Evolutionary conservation across 768 basidiomycete species (phyloP), one percentile per base, ranked within the genome.

Genomic region (Suillus ampliporus): DNA sequence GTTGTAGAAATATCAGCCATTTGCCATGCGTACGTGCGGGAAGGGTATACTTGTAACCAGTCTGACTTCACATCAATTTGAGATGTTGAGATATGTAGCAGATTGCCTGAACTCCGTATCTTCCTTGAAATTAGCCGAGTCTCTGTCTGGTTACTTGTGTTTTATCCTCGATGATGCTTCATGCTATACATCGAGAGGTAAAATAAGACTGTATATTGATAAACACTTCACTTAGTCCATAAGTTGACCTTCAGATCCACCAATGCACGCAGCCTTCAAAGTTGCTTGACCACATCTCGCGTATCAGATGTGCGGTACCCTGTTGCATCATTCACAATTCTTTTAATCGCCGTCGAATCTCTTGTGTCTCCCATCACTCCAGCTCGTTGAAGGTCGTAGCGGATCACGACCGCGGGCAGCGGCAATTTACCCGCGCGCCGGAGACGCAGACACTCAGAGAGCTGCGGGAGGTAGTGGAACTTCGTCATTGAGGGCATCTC

Each of bases 251-350:
- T 44, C 43, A 44, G 43, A 44, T 44, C 19, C 43, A 44, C 46
- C 11, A 46, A 23, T 13, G 21, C 46, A 5, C 21, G 10, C 21
- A 46, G 21, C 23, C 23, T 46, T 13, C 46, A 21, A 23, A 46
- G 46, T 4, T 46, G 21, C 46, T 46, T 46, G 5, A 23, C 46
- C 46, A 46, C 46, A 21, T 23, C 21, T 6, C 17, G 23, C 21
- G 21, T 46, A 23, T 23, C 46, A 21, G 46, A 23, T 6, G 46
- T 13, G 21, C 13, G 13, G 21, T 46, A 46, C 21, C 46, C 46
- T 19, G 46, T 46, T 23, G 21, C 21, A 46, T 46, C 46, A 23
- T 46, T 46, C 46, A 46, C 46, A 46, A 46, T 46, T 46, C 46
- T 46, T 11, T 19, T 46, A 46, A 23, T 46, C 46, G 21, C 21